Evolutionary conservation across 2,329 filamentous ascomycete genomes (phyloP).

Genomic region (Pyrenophora seminiperda): DNA sequence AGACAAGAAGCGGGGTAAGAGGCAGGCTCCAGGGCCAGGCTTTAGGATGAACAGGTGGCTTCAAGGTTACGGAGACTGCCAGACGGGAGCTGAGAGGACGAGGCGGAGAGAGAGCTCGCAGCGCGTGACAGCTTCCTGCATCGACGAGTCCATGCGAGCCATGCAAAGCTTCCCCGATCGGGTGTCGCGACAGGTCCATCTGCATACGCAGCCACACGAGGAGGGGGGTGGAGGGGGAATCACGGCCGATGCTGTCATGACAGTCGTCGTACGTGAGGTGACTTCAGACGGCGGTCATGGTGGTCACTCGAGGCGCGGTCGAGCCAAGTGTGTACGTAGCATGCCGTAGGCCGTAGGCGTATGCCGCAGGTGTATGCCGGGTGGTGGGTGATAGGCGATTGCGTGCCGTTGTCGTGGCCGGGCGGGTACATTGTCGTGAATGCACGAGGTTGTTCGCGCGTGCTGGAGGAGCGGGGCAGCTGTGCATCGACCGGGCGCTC

Average conservation of each 20-base stretch:
- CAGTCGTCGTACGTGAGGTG: background rate
- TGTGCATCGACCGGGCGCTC: conserved; percentile 26
- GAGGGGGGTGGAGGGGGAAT: background rate
- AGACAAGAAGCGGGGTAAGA: conserved; percentile 47
- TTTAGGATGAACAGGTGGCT: conserved; percentile 45
- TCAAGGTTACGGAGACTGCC: conserved; percentile 39
- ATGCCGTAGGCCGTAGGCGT: no score
- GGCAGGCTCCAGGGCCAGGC: conserved; percentile 35
- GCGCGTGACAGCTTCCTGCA: conserved; percentile 44
- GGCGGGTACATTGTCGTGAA: background rate
- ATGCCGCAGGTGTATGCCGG: no score
- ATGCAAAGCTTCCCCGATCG: conserved; percentile 34
- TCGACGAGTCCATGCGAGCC: conserved; percentile 34
- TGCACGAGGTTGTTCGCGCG: background rate
- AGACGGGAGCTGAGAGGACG: conserved; percentile 33
- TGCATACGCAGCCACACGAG: background rate
- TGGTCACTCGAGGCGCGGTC: conserved; percentile 5
- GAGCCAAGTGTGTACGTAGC: background rate
- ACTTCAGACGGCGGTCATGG: background rate
- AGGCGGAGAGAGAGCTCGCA: conserved; percentile 32
- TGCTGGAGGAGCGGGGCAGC: conserved; percentile 13
- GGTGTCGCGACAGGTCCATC: conserved; percentile 22
- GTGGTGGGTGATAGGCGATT: background rate
- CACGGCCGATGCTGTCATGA: conserved; percentile 9
- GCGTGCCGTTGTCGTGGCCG: conserved; percentile 8